phyloP scores from a whole-genome alignment of 805 yeast genomes.

The Dipodascus albidus region DNA sequence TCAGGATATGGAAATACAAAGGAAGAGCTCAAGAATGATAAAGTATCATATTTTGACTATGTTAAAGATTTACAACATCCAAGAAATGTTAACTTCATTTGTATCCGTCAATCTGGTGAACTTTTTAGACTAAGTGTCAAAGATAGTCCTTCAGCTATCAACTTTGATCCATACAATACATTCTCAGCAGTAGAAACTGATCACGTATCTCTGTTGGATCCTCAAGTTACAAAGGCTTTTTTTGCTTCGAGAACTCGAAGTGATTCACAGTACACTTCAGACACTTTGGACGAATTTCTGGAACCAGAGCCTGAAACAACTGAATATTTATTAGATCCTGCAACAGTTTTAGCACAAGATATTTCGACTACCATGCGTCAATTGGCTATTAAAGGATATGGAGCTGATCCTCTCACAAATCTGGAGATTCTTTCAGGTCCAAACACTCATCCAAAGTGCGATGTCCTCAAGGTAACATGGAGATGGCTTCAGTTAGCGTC shows the following conservation, averaged over 20 bases:
- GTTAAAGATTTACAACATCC: slow-evolving; percentile 39
- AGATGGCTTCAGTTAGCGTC: slow-evolving; percentile 77
- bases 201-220: slow-evolving; percentile 9
- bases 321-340: slow-evolving; percentile 9
- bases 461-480: slow-evolving; percentile 74
- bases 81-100: slow-evolving; percentile 57
- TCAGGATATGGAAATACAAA: slow-evolving; percentile 28
- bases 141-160: slow-evolving; percentile 51
- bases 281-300: neutral
- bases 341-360: slow-evolving; percentile 51
- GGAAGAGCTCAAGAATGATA: slow-evolving; percentile 61
- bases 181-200: slow-evolving; percentile 17
- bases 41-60: slow-evolving; percentile 80
- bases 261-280: neutral
- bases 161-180: slow-evolving; percentile 46
- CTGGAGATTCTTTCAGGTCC: slow-evolving; percentile 31
- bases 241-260: neutral
- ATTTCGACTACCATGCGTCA: slow-evolving; percentile 60
- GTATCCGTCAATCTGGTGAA: slow-evolving; percentile 87
- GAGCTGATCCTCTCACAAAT: slow-evolving; percentile 54
- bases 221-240: neutral
- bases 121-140: slow-evolving; percentile 67
- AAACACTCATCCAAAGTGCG: slow-evolving; percentile 35
- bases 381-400: slow-evolving; percentile 66
- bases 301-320: neutral